Conservation (phyloP, 305 asterid species). For the Petunia hybrid region DNA sequence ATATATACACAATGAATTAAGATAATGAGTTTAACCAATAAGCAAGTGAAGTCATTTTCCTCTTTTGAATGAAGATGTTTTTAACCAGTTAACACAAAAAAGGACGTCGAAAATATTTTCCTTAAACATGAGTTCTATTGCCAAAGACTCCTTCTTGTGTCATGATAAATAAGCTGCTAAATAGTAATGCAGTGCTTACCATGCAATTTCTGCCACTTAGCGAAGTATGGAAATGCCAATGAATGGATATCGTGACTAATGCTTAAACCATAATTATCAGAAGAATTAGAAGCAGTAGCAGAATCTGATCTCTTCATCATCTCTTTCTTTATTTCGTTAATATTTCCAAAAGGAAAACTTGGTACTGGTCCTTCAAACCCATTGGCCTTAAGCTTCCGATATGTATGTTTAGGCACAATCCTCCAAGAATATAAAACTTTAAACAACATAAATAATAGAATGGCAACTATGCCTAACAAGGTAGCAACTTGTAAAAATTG, state of each 20-base stretch:
- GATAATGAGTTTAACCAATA: no score
- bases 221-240: slow-evolving; percentile 68
- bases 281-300: slow-evolving; percentile 27
- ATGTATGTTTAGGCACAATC: slow-evolving; percentile 56
- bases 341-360: slow-evolving; percentile 78
- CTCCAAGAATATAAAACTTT: slow-evolving; percentile 54
- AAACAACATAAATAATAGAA: slow-evolving; percentile 41
- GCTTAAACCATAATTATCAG: background rate
- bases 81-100: no score
- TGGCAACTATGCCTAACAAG: slow-evolving; percentile 35
- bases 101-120: no score
- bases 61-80: no score
- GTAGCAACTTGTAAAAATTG: slow-evolving; percentile 33
- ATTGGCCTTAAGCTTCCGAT: slow-evolving; percentile 56
- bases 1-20: no score
- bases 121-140: no score
- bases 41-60: no score
- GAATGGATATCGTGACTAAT: slow-evolving; percentile 72
- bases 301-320: background rate
- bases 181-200: slow-evolving; percentile 46
- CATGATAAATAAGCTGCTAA: background rate
- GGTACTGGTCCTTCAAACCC: slow-evolving; percentile 87
- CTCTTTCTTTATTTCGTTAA: slow-evolving; percentile 56
- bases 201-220: slow-evolving; percentile 69
- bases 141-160: no score